Percentiles rank a stretch among this genome's conserved stretches.
phyloP scores from a whole-genome alignment of 2,329 filamentous ascomycete species.

The Mycosphaerella arachidis region DNA sequence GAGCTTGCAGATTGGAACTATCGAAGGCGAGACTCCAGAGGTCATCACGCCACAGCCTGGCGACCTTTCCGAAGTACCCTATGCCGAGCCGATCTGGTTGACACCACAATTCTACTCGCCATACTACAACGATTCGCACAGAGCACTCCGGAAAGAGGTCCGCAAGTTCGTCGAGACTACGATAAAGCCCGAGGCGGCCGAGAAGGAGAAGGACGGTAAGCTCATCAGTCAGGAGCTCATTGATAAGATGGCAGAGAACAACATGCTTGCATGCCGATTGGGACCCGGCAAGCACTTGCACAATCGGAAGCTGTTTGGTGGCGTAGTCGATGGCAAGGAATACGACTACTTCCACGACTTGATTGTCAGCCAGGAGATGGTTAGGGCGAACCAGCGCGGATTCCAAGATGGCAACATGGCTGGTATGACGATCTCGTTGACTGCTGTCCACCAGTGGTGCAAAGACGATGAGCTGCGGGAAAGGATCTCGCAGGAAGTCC shows the following conservation, averaged over 20 bases:
- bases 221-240: slow-evolving; percentile 68
- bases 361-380: slow-evolving; percentile 68
- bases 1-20: slow-evolving; percentile 67
- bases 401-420: slow-evolving; percentile 86
- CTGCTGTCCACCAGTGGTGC: slow-evolving; percentile 75
- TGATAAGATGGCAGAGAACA: slow-evolving; percentile 69
- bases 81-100: slow-evolving; percentile 81
- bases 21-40: slow-evolving; percentile 70
- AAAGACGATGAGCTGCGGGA: slow-evolving; percentile 62
- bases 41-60: slow-evolving; percentile 66
- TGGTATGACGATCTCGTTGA: slow-evolving; percentile 77
- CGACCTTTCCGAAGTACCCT: slow-evolving; percentile 72
- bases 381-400: slow-evolving; percentile 68
- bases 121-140: slow-evolving; percentile 75
- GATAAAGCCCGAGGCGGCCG: slow-evolving; percentile 68
- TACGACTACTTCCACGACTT: slow-evolving; percentile 87
- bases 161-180: slow-evolving; percentile 69
- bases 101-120: slow-evolving; percentile 70
- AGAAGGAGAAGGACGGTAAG: slow-evolving; percentile 69
- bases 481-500: slow-evolving; percentile 64
- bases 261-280: slow-evolving; percentile 75
- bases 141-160: slow-evolving; percentile 62
- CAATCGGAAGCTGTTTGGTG: slow-evolving; percentile 62
- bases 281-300: slow-evolving; percentile 79
- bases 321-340: slow-evolving; percentile 68